Evolutionary conservation across 768 basidiomycete species (phyloP).

Genomic region (Flagelloscypha sp.): DNA sequence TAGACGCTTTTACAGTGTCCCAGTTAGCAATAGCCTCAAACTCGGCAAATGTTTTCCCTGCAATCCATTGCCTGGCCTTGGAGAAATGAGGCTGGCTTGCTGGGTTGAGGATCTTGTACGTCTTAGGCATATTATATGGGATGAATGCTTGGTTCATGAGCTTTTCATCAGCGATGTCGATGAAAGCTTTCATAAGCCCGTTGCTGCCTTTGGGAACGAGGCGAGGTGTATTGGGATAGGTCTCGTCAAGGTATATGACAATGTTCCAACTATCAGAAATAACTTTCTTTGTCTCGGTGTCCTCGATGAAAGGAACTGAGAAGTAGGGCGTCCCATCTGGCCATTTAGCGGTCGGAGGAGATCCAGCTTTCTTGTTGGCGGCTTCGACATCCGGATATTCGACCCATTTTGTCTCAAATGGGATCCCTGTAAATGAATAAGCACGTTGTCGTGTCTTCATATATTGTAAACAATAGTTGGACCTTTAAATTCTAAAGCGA

Average conservation of each 20-base stretch:
- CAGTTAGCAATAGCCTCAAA: too few species aligned
- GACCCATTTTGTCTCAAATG: conserved; percentile 29
- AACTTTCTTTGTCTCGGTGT: conserved; percentile 22
- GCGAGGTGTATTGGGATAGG: conserved; percentile 23
- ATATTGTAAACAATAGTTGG: too few species aligned
- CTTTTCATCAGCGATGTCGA: too few species aligned
- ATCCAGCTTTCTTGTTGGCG: conserved; percentile 17
- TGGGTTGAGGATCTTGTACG: conserved; percentile 18
- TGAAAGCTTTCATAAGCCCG: conserved; percentile 19
- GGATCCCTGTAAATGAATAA: too few species aligned
- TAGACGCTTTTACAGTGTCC: too few species aligned
- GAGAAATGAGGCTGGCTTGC: conserved; percentile 28
- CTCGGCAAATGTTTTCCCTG: conserved; percentile 26
- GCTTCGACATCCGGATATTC: conserved; percentile 29
- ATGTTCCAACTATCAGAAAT: conserved; percentile 26
- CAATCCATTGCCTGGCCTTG: conserved; percentile 18
- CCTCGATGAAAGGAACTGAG: conserved; percentile 32
- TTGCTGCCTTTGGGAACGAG: conserved; percentile 20
- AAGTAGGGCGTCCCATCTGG: conserved; percentile 13
- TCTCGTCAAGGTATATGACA: conserved; percentile 28
- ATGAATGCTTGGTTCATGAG: too few species aligned
- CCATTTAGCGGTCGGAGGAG: conserved; percentile 12
- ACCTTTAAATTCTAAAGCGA: conserved; percentile 25
- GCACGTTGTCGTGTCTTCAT: too few species aligned
- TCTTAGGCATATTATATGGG: conserved; percentile 10